Percentiles rank a stretch among this genome's conserved stretches.
phyloP scores from a whole-genome alignment of 495 filamentous ascomycete species.

The Extremus antarcticus region DNA sequence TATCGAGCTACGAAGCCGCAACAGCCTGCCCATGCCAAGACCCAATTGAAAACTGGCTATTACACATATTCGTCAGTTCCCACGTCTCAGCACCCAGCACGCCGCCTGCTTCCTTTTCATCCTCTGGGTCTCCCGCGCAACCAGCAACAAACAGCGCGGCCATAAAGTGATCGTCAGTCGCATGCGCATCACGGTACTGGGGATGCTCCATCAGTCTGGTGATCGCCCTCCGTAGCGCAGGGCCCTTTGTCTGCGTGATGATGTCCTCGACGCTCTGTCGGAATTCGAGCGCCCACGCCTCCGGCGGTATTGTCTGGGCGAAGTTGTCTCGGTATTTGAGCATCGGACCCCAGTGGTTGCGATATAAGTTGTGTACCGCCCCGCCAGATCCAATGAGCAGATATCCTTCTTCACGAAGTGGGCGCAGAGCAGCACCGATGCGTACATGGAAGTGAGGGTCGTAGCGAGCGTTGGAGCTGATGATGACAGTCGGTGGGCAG shows the following conservation, averaged over 20 bases:
- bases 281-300: constrained; percentile 47
- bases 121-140: constrained; percentile 35
- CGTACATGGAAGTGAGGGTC: constrained; percentile 51
- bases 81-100: constrained; percentile 46
- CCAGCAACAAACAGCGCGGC: constrained; percentile 47
- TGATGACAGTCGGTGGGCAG: constrained; percentile 48
- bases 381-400: constrained; percentile 52
- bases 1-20: no score
- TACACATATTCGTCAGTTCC: constrained; percentile 60
- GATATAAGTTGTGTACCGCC: constrained; percentile 53
- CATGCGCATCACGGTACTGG: constrained; percentile 48
- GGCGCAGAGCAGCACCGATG: constrained; percentile 42
- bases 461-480: constrained; percentile 47
- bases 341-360: constrained; percentile 52
- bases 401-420: constrained; percentile 39
- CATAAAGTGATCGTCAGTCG: constrained; percentile 56
- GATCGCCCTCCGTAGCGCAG: constrained; percentile 38
- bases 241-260: constrained; percentile 35
- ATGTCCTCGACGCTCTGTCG: constrained; percentile 48
- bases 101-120: constrained; percentile 35
- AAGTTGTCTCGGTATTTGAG: constrained; percentile 49
- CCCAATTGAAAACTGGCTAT: constrained; percentile 45
- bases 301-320: constrained; percentile 44
- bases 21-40: constrained; percentile 8
- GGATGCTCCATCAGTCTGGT: constrained; percentile 52